A percentile compares a stretch with the other conserved stretches of the same genome.
Evolutionary conservation across 2,329 filamentous ascomycete species (phyloP).

Genomic region (Ophiostoma triangulosporum): DNA sequence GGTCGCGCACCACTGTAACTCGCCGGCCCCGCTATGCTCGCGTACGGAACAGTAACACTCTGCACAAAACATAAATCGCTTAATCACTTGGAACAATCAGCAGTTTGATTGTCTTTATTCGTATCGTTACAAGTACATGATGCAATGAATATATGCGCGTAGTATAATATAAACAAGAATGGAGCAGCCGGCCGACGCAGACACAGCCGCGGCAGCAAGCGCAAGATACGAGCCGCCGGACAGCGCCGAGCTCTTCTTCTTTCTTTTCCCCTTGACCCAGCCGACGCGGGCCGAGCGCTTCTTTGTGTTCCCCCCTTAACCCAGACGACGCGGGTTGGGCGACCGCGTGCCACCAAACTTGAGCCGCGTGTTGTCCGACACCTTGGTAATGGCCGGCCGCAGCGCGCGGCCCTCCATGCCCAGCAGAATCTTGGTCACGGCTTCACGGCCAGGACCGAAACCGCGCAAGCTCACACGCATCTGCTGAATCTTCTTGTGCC

Average conservation of each 20-base stretch:
- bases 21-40: not conserved
- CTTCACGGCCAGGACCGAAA: slow-evolving; percentile 78
- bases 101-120: not conserved
- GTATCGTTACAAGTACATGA: slow-evolving; percentile 2
- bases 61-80: too few species aligned
- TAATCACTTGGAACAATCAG: too few species aligned
- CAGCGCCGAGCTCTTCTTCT: too few species aligned
- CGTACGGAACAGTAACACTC: too few species aligned
- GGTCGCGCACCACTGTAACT: not conserved
- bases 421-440: slow-evolving; percentile 76
- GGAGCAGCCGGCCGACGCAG: not conserved
- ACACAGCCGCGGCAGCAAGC: not conserved
- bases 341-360: slow-evolving; percentile 95
- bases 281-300: too few species aligned
- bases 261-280: too few species aligned
- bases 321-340: slow-evolving; percentile 68
- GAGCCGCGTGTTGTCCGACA: slow-evolving; percentile 75
- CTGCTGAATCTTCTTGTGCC: slow-evolving; percentile 59
- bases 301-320: slow-evolving; percentile 26
- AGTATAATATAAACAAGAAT: not conserved
- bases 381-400: slow-evolving; percentile 59
- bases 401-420: slow-evolving; percentile 70
- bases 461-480: slow-evolving; percentile 74
- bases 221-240: too few species aligned
- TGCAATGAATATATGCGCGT: not conserved